These are phyloP conservation scores for Spathaspora hagerdaliae DNA, from an alignment of 805 yeast species.

Conservation along the genomic window DNA sequence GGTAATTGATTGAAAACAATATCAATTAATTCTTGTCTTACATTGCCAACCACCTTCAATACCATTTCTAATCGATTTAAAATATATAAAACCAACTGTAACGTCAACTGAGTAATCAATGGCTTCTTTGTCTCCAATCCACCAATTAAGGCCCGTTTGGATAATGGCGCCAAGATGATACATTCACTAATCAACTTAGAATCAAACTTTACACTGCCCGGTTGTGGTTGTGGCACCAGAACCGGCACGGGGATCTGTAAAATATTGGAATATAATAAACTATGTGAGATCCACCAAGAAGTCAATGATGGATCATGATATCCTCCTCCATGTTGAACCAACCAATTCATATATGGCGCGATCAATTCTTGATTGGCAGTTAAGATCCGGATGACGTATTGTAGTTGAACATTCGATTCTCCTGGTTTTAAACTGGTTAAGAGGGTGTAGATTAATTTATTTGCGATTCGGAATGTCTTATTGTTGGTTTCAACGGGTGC, in stretches of 20 bases:
- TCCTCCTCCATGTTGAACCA: conserved; percentile 56
- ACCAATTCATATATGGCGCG: conserved; percentile 61
- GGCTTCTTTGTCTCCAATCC: conserved; percentile 43
- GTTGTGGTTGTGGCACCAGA: background rate
- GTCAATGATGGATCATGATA: conserved; percentile 75
- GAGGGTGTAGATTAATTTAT: conserved; percentile 61
- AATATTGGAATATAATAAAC: conserved; percentile 56
- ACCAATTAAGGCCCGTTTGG: conserved; percentile 53
- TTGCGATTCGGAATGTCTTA: conserved; percentile 55
- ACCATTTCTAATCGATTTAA: conserved; percentile 47
- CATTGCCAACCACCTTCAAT: conserved; percentile 4
- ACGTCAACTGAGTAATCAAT: conserved; percentile 59
- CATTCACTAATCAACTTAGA: conserved; percentile 43
- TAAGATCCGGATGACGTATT: conserved; percentile 49
- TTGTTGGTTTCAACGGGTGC: conserved; percentile 45
- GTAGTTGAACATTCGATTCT: conserved; percentile 65
- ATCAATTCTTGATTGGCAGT: conserved; percentile 61
- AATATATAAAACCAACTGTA: conserved; percentile 53
- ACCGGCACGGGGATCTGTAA: conserved; percentile 55
- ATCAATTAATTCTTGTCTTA: conserved; percentile 24
- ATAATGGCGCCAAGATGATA: conserved; percentile 62
- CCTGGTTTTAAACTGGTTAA: conserved; percentile 72
- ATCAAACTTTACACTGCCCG: conserved; percentile 4
- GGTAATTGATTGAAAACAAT: conserved; percentile 41
- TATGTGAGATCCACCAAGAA: conserved; percentile 79